Base-by-base conservation (phyloP, 495 filamentous ascomycete species). In the Cercophora samala region DNA sequence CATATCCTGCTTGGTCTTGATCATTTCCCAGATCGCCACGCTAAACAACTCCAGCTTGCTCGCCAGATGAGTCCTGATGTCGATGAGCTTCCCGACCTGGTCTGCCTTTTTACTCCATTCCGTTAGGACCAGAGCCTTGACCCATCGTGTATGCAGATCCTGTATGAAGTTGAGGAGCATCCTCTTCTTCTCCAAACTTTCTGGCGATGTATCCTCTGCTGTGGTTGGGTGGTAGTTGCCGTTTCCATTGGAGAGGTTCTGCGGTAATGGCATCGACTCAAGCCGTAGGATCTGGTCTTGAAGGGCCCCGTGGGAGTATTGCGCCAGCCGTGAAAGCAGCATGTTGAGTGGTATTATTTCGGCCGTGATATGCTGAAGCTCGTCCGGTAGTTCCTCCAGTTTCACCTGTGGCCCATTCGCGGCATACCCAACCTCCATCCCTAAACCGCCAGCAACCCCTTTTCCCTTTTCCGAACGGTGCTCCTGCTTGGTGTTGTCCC, bases 71-170 rank as follows among this genome's bases (percentile, higher is more conserved):
- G 81, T 78, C 73, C 89, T 87, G 60, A 98, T 77, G 78, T 97
- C 93, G 70, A 97, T 93, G 46, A 97, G 81, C 74, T 87, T 89
- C 70, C 88, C 89, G 46, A 98, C 89, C 61, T 89, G 85, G 26
- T 84, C 82, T 25, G 88, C 89, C 71, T 92, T 91, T 69, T 88
- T 86, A 74, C 90, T 90, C 95, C 95, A 99, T 74, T 91, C 88
- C 2, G 88, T 87, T 52, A 99, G 86, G 18, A 98, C 92, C 15
- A 97, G 83, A 18, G 91, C 84, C 78, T 99, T 97, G 73, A 95
- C 92, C 79, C 96, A 98, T 76, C 81, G 80, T 1, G 78, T 73
- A 63, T 87, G 84, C 26, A 78, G 71, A 55, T 81, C 77, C 68
- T 85, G 79, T 5, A 89, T 86, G 76, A 91, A 93, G 24, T 92